phyloP scores from a whole-genome alignment of 768 basidiomycete genomes.

The Artomyces pyxidatus region DNA sequence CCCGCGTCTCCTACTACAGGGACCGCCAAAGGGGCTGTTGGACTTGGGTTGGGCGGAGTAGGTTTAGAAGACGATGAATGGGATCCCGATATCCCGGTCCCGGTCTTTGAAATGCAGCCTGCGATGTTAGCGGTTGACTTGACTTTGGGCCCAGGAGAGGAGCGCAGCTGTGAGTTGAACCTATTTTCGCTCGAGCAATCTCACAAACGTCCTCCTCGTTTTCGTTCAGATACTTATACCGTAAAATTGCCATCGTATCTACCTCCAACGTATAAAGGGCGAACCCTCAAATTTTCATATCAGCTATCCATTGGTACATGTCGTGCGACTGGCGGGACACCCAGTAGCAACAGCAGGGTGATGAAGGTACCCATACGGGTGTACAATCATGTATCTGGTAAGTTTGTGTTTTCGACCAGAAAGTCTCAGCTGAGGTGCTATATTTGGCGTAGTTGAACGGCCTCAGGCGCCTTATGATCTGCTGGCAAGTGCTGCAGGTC shows the following conservation, averaged over 20 bases:
- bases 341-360: conserved; percentile 55
- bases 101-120: conserved; percentile 80
- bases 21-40: conserved; percentile 17
- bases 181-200: background rate
- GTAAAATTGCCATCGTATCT: conserved; percentile 67
- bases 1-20: conserved; percentile 7
- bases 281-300: conserved; percentile 79
- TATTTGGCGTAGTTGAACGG: conserved; percentile 1
- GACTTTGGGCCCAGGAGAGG: conserved; percentile 73
- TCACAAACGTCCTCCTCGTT: background rate
- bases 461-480: conserved; percentile 6
- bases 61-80: conserved; percentile 34
- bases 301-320: conserved; percentile 86
- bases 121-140: conserved; percentile 89
- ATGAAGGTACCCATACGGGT: conserved; percentile 90
- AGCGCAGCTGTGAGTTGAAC: conserved; percentile 63
- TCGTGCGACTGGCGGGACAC: conserved; percentile 37
- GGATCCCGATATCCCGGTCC: conserved; percentile 61
- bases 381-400: conserved; percentile 82
- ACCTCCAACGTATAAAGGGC: conserved; percentile 88
- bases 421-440: background rate
- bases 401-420: conserved; percentile 16
- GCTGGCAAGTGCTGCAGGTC: background rate
- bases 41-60: conserved; percentile 25
- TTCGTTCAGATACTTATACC: conserved; percentile 64